A percentile compares a stretch with the other conserved stretches of the same genome.
Conservation (phyloP, 75 land plant species). For the Pinus tabuliformis region DNA sequence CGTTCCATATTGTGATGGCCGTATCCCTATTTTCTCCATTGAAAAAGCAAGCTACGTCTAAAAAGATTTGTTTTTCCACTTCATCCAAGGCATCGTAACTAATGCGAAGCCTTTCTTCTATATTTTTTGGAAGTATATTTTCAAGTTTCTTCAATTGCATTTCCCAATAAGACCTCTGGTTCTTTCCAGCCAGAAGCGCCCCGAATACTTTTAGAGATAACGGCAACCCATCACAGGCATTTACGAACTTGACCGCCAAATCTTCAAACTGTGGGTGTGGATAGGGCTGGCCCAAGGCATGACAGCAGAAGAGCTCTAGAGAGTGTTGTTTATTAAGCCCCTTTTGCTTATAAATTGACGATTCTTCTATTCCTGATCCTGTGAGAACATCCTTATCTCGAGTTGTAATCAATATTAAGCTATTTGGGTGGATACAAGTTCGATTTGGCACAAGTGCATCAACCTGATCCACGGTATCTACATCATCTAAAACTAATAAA, state of each 20-base stretch:
- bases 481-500: not conserved
- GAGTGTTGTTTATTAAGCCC: slow-evolving; percentile 3
- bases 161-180: not conserved
- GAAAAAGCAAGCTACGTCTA: slow-evolving; percentile 17
- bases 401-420: slow-evolving; percentile 6
- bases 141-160: not conserved
- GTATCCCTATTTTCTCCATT: slow-evolving; percentile 5
- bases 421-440: not conserved
- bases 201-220: slow-evolving; percentile 14
- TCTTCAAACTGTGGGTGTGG: not conserved
- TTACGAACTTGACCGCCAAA: slow-evolving; percentile 12
- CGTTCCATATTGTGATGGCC: slow-evolving; percentile 11
- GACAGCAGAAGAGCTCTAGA: slow-evolving; percentile 10
- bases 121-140: not conserved
- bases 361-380: not conserved
- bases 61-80: slow-evolving; percentile 12
- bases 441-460: not conserved
- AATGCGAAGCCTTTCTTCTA: slow-evolving; percentile 11
- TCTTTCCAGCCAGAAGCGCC: slow-evolving; percentile 8
- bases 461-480: not conserved
- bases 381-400: slow-evolving; percentile 2
- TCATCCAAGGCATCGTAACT: slow-evolving; percentile 15
- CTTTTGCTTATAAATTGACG: slow-evolving; percentile 2
- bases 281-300: slow-evolving; percentile 8
- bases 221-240: slow-evolving; percentile 18